Evolutionary conservation across 495 filamentous ascomycete species (phyloP), one percentile per base, ranked within the genome.

Genomic region (Podospora anserina): DNA sequence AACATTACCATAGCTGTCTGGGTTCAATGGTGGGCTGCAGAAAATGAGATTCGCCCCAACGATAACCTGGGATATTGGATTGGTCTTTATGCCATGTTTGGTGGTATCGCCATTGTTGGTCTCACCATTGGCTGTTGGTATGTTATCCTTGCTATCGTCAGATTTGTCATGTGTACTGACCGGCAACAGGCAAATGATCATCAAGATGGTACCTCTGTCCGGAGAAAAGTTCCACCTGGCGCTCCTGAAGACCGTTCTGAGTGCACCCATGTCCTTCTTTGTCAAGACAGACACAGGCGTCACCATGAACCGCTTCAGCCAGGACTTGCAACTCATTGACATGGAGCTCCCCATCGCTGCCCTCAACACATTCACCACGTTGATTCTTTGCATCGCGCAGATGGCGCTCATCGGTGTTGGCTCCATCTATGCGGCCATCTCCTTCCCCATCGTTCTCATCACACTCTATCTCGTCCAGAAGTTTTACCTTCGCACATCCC

Each of bases 401-500:
- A 70, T 74, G 67, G 71, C 64, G 44, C 77, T 87, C 3, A 77
- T 80, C 34, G 80, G 75, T 57, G 79, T 85, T 30, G 83, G 84
- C 32, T 80, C 79, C 27, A 79, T 82, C 75, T 79, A 85, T 2
- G 70, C 74, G 7, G 67, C 84, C 3, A 76, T 82, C 30, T 71
- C 74, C 3, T 74, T 84, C n/a, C 77, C 75, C 19, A 61, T 76
- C 20, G 70, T 75, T 49, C 53, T 74, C 2, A 2, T 70, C 7
- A 72, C 79, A 18, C 66, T 88, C 5, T 89, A 84, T 67, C 20
- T 85, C 34, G 80, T 90, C 5, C 86, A 89, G 69, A 86, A 84
- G 66, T 78, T 84, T 62, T 91, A 91, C 66, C 81, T 91, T 18
- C 83, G 86, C 23, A 91, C 89, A 5, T 89, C 88, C 2, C 83